phyloP scores from a whole-genome alignment of 2,329 filamentous ascomycete species.

The Fusarium lyarnte region DNA sequence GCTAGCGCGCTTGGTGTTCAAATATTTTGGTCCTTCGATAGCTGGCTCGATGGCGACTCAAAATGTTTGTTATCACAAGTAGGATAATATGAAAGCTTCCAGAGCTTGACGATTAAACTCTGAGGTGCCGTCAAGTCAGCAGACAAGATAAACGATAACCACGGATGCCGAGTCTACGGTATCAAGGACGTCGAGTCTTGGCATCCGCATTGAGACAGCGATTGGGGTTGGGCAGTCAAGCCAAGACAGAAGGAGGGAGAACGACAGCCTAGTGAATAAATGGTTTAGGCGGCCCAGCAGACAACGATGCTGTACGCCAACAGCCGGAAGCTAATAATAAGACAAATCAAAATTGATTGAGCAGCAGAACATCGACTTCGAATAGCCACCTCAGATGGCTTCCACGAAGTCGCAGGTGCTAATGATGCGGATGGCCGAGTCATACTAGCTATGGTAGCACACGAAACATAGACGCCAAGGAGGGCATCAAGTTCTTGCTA shows the following conservation, averaged over 20 bases:
- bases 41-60: neutral
- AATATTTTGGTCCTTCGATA: slow-evolving; percentile 1
- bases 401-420: neutral
- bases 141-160: neutral
- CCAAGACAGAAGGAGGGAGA: slow-evolving; percentile 10
- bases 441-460: neutral
- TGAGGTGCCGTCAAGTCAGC: neutral
- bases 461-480: neutral
- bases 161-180: slow-evolving; percentile 9
- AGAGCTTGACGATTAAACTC: neutral
- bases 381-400: neutral
- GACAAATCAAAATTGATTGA: neutral
- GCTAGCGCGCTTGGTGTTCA: slow-evolving; percentile 30
- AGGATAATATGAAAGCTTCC: neutral
- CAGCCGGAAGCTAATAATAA: neutral
- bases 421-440: neutral
- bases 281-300: neutral
- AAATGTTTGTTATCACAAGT: neutral
- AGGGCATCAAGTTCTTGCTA: neutral
- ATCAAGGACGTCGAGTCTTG: slow-evolving; percentile 20
- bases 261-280: slow-evolving; percentile 7
- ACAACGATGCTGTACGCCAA: neutral
- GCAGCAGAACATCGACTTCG: neutral
- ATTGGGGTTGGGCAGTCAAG: slow-evolving; percentile 14
- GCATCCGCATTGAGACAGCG: slow-evolving; percentile 14